Base-by-base conservation (phyloP, 1,284 basidiomycete genomes). In the Apiotrichum siamense region DNA sequence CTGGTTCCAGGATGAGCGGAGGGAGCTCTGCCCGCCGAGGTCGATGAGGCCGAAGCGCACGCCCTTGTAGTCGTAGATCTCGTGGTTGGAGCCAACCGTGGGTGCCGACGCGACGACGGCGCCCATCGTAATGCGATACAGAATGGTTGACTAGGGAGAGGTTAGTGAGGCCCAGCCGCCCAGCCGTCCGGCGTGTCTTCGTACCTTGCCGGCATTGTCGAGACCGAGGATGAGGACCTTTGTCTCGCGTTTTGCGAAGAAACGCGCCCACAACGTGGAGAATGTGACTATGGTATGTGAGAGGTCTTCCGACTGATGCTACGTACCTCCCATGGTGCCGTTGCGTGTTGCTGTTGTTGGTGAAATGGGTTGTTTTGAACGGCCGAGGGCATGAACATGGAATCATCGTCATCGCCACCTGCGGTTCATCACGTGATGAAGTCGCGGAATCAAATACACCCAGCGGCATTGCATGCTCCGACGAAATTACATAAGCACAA, bases 101-200 rank as follows among this genome's bases (percentile, higher is more conserved):
- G 77, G 77, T 2, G 77, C 77, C 7, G 76, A 77, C 3, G 76
- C 74, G 20, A 78, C 77, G 40, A 78, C 76, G 20, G 76, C 71
- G 29, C 77, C 77, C 60, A 78, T 75, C 12, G 76, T 78, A 62
- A 78, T 78, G 39, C 77, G 73, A 60, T 78, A 79, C 48, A 77
- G 70, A 23, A 77, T 71, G 3, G 76, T 77, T 11, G 73, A 76
- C 66, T 69, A n/a, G n/a, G n/a, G n/a, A n/a, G 50, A 5, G 1
- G 53, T 50, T 17, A 45, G 42, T 29, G 10, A 3, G n/a, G 38
- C 18, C 11, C 9, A 17, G 25, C 4, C 10, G 13, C 5, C 18
- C n/a, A n/a, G n/a, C n/a, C n/a, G n/a, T n/a, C n/a, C n/a, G n/a
- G n/a, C n/a, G n/a, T n/a, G n/a, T n/a, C n/a, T n/a, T n/a, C 15